These are phyloP conservation scores for Thinopyrum elongatum DNA, from an alignment of 176 grass and related monocot genomes.

Conservation along the genomic window DNA sequence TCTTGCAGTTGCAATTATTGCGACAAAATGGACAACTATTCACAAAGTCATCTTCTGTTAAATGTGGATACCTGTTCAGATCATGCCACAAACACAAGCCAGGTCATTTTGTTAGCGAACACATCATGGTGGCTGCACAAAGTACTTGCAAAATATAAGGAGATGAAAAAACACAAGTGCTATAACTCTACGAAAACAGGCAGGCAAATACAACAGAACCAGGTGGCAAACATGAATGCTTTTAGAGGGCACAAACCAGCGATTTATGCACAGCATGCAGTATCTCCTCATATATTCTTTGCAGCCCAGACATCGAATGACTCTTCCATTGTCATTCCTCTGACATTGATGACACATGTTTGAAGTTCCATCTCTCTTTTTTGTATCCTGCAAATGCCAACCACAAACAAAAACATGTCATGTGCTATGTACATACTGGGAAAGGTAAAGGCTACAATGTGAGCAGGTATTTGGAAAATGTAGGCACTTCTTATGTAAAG, in stretches of 20 bases:
- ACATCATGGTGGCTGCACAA: neutral
- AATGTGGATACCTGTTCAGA: slow-evolving; percentile 54
- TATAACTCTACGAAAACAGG: neutral
- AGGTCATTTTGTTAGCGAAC: neutral
- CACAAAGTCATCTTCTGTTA: slow-evolving; percentile 50
- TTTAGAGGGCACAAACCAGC: slow-evolving; percentile 48
- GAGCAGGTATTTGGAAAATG: neutral
- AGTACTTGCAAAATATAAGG: neutral
- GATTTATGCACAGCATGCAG: slow-evolving; percentile 54
- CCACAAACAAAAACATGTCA: neutral
- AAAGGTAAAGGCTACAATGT: neutral
- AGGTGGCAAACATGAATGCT: neutral
- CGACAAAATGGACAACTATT: slow-evolving; percentile 42
- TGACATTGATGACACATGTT: slow-evolving; percentile 83
- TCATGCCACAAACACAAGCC: neutral
- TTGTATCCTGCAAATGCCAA: slow-evolving; percentile 16
- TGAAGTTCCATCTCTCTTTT: neutral
- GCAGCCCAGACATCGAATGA: slow-evolving; percentile 49
- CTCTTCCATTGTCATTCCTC: slow-evolving; percentile 57
- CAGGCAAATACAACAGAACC: neutral
- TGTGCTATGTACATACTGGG: neutral
- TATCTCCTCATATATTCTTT: slow-evolving; percentile 38
- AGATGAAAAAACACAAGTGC: neutral
- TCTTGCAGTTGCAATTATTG: slow-evolving; percentile 57
- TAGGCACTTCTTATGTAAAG: neutral